Evolutionary conservation across 495 filamentous ascomycete species (phyloP), one percentile per base, ranked within the genome.

Genomic region (Diplogelasinospora grovesii): DNA sequence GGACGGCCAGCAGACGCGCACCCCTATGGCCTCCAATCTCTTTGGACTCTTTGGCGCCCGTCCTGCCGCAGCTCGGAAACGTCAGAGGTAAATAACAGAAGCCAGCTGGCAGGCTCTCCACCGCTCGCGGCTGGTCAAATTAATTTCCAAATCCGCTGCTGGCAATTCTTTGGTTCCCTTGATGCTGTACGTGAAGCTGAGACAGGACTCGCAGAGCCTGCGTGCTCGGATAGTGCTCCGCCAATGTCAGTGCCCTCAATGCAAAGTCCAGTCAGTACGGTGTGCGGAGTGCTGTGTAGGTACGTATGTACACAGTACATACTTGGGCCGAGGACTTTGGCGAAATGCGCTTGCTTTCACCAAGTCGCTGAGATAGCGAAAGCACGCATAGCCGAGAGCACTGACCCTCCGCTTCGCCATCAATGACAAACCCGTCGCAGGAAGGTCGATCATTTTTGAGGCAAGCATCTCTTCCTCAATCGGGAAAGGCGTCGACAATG

Each of bases 181-280:
- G 41, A 33, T 11, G 27, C 24, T 19, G 23, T 28, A 39, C 29
- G 32, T 46, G 38, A 48, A 39, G 37, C 39, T 39, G 34, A 24
- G 35, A 36, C 26, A n/a, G 23, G 23, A 40, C 34, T 27, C 18
- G 25, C 39, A 26, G 20, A 44, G 33, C 32, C 21, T 16, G 29
- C 32, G 26, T 24, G 39, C 20, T 10, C 39, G 25, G 34, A 36
- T 26, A 19, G n/a, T 29, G 31, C 22, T 30, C 32, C 22, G 29
- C 41, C 39, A 26, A 27, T 41, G 52, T 48, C 49, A 56, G 23
- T 36, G 49, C 49, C n/a, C 31, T 53, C 41, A 49, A 56, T 56
- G 53, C 53, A 33, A 33, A n/a, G 20, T n/a, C 14, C 19, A 20
- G 4, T 16, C 22, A 16, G 15, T 2, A 10, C 22, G 11, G 38